These are phyloP conservation scores for Albizia julibrissin DNA, from an alignment of 306 rosid genomes.

Conservation along the genomic window DNA sequence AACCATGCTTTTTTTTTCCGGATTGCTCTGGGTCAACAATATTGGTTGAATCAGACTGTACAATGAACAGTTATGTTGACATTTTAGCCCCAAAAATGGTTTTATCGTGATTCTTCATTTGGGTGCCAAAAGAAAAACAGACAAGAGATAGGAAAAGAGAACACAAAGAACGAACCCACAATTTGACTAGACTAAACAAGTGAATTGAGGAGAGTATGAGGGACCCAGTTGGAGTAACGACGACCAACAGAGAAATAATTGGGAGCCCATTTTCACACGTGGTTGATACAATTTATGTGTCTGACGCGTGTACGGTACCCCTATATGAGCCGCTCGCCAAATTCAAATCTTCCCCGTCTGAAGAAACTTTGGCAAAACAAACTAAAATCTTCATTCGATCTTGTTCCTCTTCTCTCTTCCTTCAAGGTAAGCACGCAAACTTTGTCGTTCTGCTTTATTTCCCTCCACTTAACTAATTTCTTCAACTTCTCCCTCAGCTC, in stretches of 20 bases:
- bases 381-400: background rate
- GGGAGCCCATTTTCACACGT: conserved; percentile 39
- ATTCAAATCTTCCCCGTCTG: conserved; percentile 12
- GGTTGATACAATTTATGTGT: background rate
- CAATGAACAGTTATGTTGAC: background rate
- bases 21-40: background rate
- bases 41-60: background rate
- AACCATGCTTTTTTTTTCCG: background rate
- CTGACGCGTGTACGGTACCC: conserved; percentile 34
- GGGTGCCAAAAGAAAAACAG: background rate
- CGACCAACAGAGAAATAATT: background rate
- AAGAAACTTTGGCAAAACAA: background rate
- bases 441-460: background rate
- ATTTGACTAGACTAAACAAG: conserved; percentile 46
- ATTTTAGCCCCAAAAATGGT: background rate
- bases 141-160: background rate
- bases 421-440: conserved; percentile 2
- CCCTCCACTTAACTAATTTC: background rate
- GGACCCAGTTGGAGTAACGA: conserved; percentile 28
- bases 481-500: background rate
- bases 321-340: background rate
- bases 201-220: conserved; percentile 13
- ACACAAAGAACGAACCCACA: conserved; percentile 37
- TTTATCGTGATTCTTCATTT: background rate
- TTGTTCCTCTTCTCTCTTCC: conserved; percentile 6